Base-by-base conservation (phyloP, 1,284 basidiomycete species). In the Lentinula novae-zelandiae region DNA sequence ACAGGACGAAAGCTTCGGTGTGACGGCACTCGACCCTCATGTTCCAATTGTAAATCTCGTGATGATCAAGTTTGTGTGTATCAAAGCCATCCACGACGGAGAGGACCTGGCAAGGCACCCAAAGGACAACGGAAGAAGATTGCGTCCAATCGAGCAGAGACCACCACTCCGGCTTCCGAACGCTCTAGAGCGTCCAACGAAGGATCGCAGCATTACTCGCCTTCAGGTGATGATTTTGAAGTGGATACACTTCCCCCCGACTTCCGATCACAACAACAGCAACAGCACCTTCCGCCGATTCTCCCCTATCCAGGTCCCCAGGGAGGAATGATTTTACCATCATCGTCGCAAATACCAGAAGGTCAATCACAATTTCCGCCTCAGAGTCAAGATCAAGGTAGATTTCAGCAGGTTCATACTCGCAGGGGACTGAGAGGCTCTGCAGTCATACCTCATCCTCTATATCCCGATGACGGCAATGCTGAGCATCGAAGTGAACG, bases 1-100 rank as follows among this genome's bases (percentile, higher is more conserved):
- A 20, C 36, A 91, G 88, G 78, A 56, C 83, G 89, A 59, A 91
- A 91, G 71, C 78, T 90, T 63, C 79, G 82, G 15, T 91, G 89
- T 73, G 84, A 88, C 67, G 89, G 88, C 3, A 74, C 71, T 5
- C 78, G 76, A 62, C 89, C 88, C 36, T 71, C 73, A 6, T 91
- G 89, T 66, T 74, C 71, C 12, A 84, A 86, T 65, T 91, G 89
- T 71, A 68, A 65, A 27, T 76, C 75, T 33, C 82, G 82, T 36
- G 69, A 61, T 39, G 70, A 73, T 57, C 71, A 76, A 58, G 65
- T 69, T 49, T 91, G 89, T 70, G 70, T 69, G 59, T 91, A 90
- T 72, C 80, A 78, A 49, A 70, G 73, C 20, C 70, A 77, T 20
- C 78, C 79, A n/a, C 77, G 81, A 69, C 80, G 88, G 39, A 82